These are phyloP conservation scores for Protostelium mycophagum DNA, from an alignment of 78 protist genomes.

Conservation along the genomic window DNA sequence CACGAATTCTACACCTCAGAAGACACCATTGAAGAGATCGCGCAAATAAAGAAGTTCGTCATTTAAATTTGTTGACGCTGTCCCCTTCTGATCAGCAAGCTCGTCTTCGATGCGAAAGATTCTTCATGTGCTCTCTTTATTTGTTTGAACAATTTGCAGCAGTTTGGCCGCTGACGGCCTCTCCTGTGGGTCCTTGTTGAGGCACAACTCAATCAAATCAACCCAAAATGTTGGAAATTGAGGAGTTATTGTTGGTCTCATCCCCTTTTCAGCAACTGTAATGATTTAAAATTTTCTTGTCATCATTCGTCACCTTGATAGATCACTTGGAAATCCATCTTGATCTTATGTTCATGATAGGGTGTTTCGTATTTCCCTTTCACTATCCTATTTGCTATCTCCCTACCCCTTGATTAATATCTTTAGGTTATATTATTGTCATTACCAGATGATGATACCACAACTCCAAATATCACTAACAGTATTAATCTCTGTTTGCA, in stretches of 20 bases:
- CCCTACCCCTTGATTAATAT: background rate
- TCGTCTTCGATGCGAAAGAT: too few relatives aligned
- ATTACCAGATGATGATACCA: background rate
- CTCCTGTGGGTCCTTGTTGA: background rate
- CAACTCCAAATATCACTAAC: background rate
- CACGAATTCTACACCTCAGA: too few relatives aligned
- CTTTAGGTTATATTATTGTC: background rate
- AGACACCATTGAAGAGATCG: too few relatives aligned
- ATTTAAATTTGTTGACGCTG: too few relatives aligned
- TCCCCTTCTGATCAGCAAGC: too few relatives aligned
- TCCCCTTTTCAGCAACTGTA: background rate
- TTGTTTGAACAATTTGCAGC: too few relatives aligned
- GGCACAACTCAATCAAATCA: background rate
- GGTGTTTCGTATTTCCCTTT: background rate
- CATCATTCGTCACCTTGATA: slow-evolving; percentile 1
- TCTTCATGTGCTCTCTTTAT: too few relatives aligned
- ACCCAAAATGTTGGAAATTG: background rate
- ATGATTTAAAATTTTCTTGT: background rate
- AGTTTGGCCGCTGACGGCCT: background rate
- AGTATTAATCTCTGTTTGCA: background rate
- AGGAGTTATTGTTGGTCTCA: background rate
- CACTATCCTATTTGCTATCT: background rate
- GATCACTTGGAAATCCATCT: slow-evolving; percentile 8
- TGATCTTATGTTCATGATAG: slow-evolving; percentile 8
- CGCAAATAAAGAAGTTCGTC: too few relatives aligned